Conservation (phyloP, 2,329 filamentous ascomycete species). For the Diaporthe vexans region DNA sequence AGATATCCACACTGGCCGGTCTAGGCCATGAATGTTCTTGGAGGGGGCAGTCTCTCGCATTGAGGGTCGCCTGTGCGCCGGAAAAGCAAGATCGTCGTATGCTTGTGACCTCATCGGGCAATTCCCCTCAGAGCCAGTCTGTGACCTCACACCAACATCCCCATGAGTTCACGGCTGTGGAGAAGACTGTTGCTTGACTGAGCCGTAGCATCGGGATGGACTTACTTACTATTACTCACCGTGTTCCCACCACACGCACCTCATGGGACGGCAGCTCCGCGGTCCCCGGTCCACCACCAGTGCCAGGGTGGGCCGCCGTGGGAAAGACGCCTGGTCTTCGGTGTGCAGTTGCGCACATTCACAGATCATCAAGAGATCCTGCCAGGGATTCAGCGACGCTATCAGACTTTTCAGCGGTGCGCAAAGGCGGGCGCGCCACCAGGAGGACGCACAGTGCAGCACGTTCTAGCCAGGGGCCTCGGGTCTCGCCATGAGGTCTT, state of each 20-base stretch:
- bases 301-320: slow-evolving; percentile 5
- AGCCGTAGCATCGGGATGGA: neutral
- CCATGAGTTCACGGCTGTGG: slow-evolving; percentile 3
- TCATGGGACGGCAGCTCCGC: slow-evolving; percentile 18
- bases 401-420: slow-evolving; percentile 26
- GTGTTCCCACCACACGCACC: slow-evolving; percentile 22
- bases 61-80: neutral
- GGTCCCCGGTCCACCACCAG: neutral
- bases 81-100: slow-evolving; percentile 30
- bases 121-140: neutral
- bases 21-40: slow-evolving; percentile 9
- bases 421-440: neutral
- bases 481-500: neutral
- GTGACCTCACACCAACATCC: slow-evolving; percentile 4
- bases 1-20: slow-evolving; percentile 20
- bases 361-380: neutral
- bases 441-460: slow-evolving; percentile 17
- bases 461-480: slow-evolving; percentile 1
- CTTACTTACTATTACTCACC: slow-evolving; percentile 11
- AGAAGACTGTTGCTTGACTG: neutral
- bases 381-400: neutral
- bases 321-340: slow-evolving; percentile 18
- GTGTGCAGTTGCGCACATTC: neutral
- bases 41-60: slow-evolving; percentile 7
- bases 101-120: slow-evolving; percentile 25